These are phyloP conservation scores for Penicillium sp. DNA, from an alignment of 2,329 filamentous ascomycete species.

Conservation along the genomic window DNA sequence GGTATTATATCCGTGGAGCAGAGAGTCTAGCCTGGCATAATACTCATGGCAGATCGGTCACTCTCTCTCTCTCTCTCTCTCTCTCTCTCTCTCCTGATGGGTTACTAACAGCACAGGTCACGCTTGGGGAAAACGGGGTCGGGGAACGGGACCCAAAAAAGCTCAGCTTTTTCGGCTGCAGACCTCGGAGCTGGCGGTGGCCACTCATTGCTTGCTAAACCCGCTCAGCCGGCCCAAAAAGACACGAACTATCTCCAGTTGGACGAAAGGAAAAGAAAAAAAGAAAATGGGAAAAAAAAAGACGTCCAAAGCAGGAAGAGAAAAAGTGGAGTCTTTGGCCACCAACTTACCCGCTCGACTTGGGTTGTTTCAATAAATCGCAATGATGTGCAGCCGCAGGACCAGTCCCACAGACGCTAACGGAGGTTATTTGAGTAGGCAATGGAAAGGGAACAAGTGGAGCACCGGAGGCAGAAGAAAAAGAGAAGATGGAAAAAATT, in stretches of 20 bases:
- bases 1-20: slow-evolving; percentile 21
- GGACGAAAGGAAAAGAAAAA: slow-evolving; percentile 2
- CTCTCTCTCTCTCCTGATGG: background rate
- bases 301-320: background rate
- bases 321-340: slow-evolving; percentile 19
- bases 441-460: slow-evolving; percentile 17
- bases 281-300: slow-evolving; percentile 5
- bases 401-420: slow-evolving; percentile 21
- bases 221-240: slow-evolving; percentile 1
- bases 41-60: background rate
- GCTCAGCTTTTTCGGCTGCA: background rate
- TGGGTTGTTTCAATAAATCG: slow-evolving; percentile 17
- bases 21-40: background rate
- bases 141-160: background rate
- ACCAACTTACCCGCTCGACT: slow-evolving; percentile 17
- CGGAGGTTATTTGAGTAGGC: slow-evolving; percentile 21
- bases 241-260: slow-evolving; percentile 1
- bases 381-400: slow-evolving; percentile 27
- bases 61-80: background rate
- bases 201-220: background rate
- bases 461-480: background rate
- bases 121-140: background rate
- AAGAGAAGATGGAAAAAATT: background rate
- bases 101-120: too few relatives aligned
- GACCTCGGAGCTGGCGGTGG: background rate